A percentile compares a stretch with the other conserved stretches of the same genome.
Evolutionary conservation across 2,329 filamentous ascomycete species (phyloP).

Genomic region (Fusarium zealandicum): DNA sequence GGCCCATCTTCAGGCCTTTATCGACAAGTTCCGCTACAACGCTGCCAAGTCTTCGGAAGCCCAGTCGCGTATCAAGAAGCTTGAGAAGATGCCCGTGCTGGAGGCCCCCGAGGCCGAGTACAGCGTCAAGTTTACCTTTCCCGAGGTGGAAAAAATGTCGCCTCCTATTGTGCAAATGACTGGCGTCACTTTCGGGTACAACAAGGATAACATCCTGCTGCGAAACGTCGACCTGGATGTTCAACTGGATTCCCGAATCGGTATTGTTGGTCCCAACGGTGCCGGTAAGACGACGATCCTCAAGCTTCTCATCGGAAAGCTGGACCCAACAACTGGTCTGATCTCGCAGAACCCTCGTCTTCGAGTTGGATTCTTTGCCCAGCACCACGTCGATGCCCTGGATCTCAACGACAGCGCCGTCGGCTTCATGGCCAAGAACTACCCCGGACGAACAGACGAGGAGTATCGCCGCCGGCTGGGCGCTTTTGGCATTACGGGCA

Average conservation of each 20-base stretch:
- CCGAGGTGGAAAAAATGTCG: slow-evolving; percentile 95
- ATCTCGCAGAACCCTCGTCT: slow-evolving; percentile 90
- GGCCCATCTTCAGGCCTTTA: slow-evolving; percentile 94
- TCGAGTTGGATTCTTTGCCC: slow-evolving; percentile 94
- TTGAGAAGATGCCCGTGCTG: slow-evolving; percentile 94
- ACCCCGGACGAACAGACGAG: slow-evolving; percentile 90
- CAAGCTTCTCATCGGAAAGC: slow-evolving; percentile 91
- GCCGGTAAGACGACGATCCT: slow-evolving; percentile 98
- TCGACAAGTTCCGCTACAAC: slow-evolving; percentile 99
- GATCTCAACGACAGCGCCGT: slow-evolving; percentile 90
- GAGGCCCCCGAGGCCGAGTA: slow-evolving; percentile 93
- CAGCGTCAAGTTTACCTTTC: slow-evolving; percentile 95
- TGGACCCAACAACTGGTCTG: slow-evolving; percentile 77
- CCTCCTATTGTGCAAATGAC: slow-evolving; percentile 98
- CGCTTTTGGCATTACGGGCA: slow-evolving; percentile 89
- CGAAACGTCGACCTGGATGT: slow-evolving; percentile 92
- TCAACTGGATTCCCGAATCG: slow-evolving; percentile 96
- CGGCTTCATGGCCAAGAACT: slow-evolving; percentile 93
- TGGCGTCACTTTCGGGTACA: slow-evolving; percentile 89
- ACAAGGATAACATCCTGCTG: slow-evolving; percentile 78
- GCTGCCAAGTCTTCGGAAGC: slow-evolving; percentile 98
- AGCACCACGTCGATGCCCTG: slow-evolving; percentile 96
- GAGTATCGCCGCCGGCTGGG: slow-evolving; percentile 96
- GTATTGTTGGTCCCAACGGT: slow-evolving; percentile 98
- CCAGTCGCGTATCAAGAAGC: slow-evolving; percentile 97